A percentile compares a stretch with the other conserved stretches of the same genome.
phyloP scores from a whole-genome alignment of 2,329 filamentous ascomycete species.

The Teratosphaeria viscida region DNA sequence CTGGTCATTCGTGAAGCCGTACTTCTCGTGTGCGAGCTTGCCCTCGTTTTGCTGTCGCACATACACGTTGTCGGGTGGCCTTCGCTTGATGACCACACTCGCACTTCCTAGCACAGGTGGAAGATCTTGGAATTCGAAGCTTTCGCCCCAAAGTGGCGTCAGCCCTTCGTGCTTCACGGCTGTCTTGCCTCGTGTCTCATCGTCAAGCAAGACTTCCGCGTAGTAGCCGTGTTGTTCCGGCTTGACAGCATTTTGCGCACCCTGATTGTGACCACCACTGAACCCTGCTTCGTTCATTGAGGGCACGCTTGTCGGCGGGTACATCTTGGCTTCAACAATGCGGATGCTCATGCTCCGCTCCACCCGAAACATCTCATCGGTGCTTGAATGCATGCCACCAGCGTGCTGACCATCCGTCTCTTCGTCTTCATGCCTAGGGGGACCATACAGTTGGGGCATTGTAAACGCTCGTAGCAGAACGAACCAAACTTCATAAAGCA shows the following conservation, averaged over 20 bases:
- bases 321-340: constrained; percentile 52
- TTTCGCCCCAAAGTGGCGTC: constrained; percentile 74
- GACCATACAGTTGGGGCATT: constrained; percentile 77
- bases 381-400: constrained; percentile 19
- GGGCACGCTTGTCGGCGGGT: constrained; percentile 18
- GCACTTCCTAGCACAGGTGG: constrained; percentile 58
- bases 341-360: constrained; percentile 50
- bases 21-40: constrained; percentile 30
- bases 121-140: constrained; percentile 65
- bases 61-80: constrained; percentile 27
- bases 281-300: constrained; percentile 12
- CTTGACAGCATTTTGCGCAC: constrained; percentile 6
- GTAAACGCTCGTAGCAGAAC: constrained; percentile 84
- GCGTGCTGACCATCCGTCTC: constrained; percentile 28
- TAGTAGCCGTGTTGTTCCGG: constrained; percentile 55
- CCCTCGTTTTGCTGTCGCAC: constrained; percentile 28
- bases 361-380: constrained; percentile 55
- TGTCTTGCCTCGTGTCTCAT: constrained; percentile 67
- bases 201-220: constrained; percentile 69
- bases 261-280: constrained; percentile 12
- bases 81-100: constrained; percentile 60
- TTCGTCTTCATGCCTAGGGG: constrained; percentile 34
- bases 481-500: constrained; percentile 97
- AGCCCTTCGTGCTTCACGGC: constrained; percentile 59
- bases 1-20: constrained; percentile 20